Evolutionary conservation across 1,284 basidiomycete species (phyloP), one percentile per base, ranked within the genome.

Genomic region (Sparassis latifolia): DNA sequence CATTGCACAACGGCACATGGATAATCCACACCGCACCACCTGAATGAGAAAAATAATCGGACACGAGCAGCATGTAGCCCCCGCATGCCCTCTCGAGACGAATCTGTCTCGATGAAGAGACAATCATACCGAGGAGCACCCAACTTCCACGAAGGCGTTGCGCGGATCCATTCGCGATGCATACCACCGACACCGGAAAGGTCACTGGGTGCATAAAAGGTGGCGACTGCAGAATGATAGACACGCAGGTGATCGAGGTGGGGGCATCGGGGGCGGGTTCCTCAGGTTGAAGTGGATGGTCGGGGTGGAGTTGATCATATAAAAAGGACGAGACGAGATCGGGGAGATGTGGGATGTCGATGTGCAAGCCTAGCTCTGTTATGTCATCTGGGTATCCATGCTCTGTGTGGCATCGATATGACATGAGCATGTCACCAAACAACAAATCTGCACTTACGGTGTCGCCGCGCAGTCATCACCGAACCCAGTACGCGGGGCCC

Each of bases 1-100:
- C 56, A 61, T n/a, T 58, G 40, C 2, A 63, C 55, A 3, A 61
- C 43, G 2, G 58, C 56, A 44, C 59, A 60, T 5, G 55, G 50
- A 47, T 57, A 53, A n/a, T 47, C 10, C n/a, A 38, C 20, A 10
- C 37, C 28, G 6, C 49, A 10, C 7, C 33, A 35, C 2, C 28
- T 32, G 46, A 58, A 44, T 2, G 57, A 52, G 38, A 56, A 55
- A 10, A 58, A 45, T 3, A 55, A 42, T 3, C 32, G 44, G 1
- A 55, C 40, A 3, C 50, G 50, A 3, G 43, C 55, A 29, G 48
- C 43, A 5, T 48, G 20, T 5, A 56, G 6, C 1, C 52, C 46
- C 3, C 33, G 42, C 3, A 56, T 31, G 2, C 55, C 52, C 5
- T 37, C 44, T 20, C 20, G 20, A 10, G 44, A 31, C 1, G 6